Percentiles rank a stretch among this genome's conserved stretches.
Conservation (phyloP, 768 basidiomycete species). For the Tricholoma terreum region DNA sequence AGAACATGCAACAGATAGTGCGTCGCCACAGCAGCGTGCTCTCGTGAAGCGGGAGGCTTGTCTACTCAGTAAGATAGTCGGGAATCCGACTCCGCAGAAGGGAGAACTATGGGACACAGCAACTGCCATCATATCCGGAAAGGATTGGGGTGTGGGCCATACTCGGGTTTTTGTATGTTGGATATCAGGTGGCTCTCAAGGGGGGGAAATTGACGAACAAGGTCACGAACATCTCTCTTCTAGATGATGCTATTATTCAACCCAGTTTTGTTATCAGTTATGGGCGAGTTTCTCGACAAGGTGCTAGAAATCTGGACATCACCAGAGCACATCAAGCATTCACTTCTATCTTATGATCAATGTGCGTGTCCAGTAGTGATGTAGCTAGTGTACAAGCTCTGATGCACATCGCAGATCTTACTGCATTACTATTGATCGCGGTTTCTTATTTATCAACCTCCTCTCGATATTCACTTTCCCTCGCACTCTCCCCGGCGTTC, state of each 20-base stretch:
- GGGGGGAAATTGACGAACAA: constrained; percentile 25
- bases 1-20: constrained; percentile 24
- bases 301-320: constrained; percentile 70
- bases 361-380: constrained; percentile 47
- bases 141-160: constrained; percentile 57
- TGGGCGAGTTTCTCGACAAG: constrained; percentile 45
- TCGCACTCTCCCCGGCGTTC: constrained; percentile 58
- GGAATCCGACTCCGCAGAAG: constrained; percentile 39
- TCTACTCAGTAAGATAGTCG: constrained; percentile 54
- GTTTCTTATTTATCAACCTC: constrained; percentile 57
- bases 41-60: constrained; percentile 51
- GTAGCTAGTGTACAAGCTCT: not conserved
- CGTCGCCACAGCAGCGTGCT: constrained; percentile 34
- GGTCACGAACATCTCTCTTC: constrained; percentile 16
- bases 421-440: constrained; percentile 64
- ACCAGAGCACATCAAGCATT: constrained; percentile 76
- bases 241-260: not conserved
- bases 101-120: constrained; percentile 51
- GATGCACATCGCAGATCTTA: constrained; percentile 53
- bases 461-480: constrained; percentile 41
- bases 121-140: constrained; percentile 47
- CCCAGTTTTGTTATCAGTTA: constrained; percentile 27
- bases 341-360: constrained; percentile 67
- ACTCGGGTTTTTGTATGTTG: constrained; percentile 70
- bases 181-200: constrained; percentile 44